A percentile compares a stretch with the other conserved stretches of the same genome.
Conservation (phyloP, 2,329 filamentous ascomycete species). For the Macroventuria anomochaeta region DNA sequence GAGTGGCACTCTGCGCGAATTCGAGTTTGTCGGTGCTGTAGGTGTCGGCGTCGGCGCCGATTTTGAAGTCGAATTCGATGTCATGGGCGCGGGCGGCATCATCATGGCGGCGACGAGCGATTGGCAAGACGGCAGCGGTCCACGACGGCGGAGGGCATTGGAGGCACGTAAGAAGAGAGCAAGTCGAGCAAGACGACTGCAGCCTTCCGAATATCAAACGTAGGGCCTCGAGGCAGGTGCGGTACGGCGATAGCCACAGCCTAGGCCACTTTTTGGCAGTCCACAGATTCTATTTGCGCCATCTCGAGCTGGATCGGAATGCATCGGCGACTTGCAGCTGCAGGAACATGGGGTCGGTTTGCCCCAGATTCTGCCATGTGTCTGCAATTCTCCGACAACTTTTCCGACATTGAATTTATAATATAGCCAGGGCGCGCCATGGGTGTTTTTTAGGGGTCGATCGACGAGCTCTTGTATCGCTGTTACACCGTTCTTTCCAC, state of each 20-base stretch:
- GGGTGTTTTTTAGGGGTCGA: neutral
- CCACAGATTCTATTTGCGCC: neutral
- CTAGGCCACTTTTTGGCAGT: slow-evolving; percentile 15
- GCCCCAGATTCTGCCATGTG: slow-evolving; percentile 13
- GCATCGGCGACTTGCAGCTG: slow-evolving; percentile 12
- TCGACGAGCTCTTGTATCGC: neutral
- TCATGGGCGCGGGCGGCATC: slow-evolving; percentile 8
- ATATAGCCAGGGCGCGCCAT: neutral
- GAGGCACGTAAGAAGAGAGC: slow-evolving; percentile 2
- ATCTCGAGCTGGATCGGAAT: slow-evolving; percentile 7
- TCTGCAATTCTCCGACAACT: slow-evolving; percentile 4
- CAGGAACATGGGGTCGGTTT: slow-evolving; percentile 9
- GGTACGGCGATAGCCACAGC: slow-evolving; percentile 11
- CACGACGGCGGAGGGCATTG: slow-evolving; percentile 15
- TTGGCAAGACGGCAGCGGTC: slow-evolving; percentile 12
- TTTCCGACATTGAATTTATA: slow-evolving; percentile 4
- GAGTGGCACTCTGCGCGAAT: slow-evolving; percentile 49
- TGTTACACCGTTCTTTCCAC: neutral
- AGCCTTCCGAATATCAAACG: slow-evolving; percentile 11
- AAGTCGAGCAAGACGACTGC: slow-evolving; percentile 4
- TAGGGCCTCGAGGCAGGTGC: slow-evolving; percentile 5
- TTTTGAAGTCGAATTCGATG: slow-evolving; percentile 1
- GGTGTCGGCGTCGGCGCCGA: slow-evolving; percentile 2
- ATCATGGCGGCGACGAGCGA: slow-evolving; percentile 18
- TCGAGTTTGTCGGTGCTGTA: slow-evolving; percentile 18